These are phyloP conservation scores for Lanmaoa rubissima DNA, from an alignment of 768 basidiomycete species.

Conservation along the genomic window DNA sequence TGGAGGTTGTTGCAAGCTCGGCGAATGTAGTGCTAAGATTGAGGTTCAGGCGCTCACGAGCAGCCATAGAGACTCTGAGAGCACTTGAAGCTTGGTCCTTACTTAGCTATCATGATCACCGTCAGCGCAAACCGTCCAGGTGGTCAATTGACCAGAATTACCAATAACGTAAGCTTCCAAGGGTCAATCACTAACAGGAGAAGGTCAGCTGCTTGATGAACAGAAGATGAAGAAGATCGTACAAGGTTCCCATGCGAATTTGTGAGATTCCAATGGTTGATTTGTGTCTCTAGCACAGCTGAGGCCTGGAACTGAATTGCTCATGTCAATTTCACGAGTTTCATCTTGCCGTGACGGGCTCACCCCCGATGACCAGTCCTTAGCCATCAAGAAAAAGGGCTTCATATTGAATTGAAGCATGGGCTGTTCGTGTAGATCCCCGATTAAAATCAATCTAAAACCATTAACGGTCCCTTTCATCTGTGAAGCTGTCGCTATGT, in stretches of 20 bases:
- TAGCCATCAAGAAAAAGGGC: slow-evolving; percentile 76
- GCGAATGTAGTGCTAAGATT: slow-evolving; percentile 91
- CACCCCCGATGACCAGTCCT: slow-evolving; percentile 95
- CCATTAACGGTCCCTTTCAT: slow-evolving; percentile 86
- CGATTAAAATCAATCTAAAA: slow-evolving; percentile 89
- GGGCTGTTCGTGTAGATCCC: slow-evolving; percentile 93
- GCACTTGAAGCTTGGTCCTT: slow-evolving; percentile 51
- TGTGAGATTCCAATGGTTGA: slow-evolving; percentile 95
- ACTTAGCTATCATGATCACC: slow-evolving; percentile 42
- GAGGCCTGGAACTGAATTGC: slow-evolving; percentile 71
- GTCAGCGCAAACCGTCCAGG: slow-evolving; percentile 12
- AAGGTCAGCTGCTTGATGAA: slow-evolving; percentile 11
- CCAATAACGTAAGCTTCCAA: slow-evolving; percentile 84
- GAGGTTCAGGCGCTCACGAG: slow-evolving; percentile 82
- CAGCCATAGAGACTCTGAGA: slow-evolving; percentile 59
- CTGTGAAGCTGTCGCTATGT: slow-evolving; percentile 38
- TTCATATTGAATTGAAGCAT: slow-evolving; percentile 87
- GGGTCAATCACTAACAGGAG: slow-evolving; percentile 78
- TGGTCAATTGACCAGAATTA: slow-evolving; percentile 30
- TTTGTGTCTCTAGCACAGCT: slow-evolving; percentile 74
- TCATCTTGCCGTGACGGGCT: slow-evolving; percentile 12
- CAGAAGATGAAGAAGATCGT: slow-evolving; percentile 27
- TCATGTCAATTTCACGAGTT: background rate
- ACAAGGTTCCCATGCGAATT: slow-evolving; percentile 99
- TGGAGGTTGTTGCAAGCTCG: slow-evolving; percentile 74